A percentile compares a stretch with the other conserved stretches of the same genome.
Evolutionary conservation across 495 filamentous ascomycete species (phyloP).

Genomic region (Neurospora tetraspora): DNA sequence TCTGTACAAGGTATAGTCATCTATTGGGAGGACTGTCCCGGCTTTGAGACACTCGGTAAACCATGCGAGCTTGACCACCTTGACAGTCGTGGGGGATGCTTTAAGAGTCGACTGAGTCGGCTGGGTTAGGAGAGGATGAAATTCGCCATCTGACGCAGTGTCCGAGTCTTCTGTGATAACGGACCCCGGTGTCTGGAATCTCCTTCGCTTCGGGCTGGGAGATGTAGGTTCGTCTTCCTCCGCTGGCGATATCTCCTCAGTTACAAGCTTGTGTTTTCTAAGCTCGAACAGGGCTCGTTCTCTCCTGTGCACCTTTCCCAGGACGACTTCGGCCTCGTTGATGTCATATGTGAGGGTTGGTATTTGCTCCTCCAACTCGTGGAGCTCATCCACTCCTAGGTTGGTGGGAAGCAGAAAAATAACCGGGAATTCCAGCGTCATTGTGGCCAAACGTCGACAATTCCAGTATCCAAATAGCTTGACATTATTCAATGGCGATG

Average conservation of each 20-base stretch:
- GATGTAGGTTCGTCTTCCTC: background rate
- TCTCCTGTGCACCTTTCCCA: conserved; percentile 60
- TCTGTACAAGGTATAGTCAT: conserved; percentile 58
- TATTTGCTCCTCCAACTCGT: conserved; percentile 54
- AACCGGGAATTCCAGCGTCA: conserved; percentile 44
- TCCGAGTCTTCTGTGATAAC: conserved; percentile 24
- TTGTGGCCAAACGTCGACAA: background rate
- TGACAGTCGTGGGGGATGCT: conserved; percentile 32
- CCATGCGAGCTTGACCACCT: conserved; percentile 71
- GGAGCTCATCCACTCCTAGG: conserved; percentile 49
- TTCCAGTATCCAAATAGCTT: background rate
- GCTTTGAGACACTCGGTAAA: conserved; percentile 50
- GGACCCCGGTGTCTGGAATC: conserved; percentile 4
- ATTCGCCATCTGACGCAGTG: conserved; percentile 26
- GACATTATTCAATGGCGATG: background rate
- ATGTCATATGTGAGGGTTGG: conserved; percentile 59
- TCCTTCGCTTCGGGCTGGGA: conserved; percentile 29
- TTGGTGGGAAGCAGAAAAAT: conserved; percentile 69
- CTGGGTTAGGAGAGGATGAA: background rate
- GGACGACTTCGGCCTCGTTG: conserved; percentile 58
- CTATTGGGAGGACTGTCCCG: conserved; percentile 43
- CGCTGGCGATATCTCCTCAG: conserved; percentile 45
- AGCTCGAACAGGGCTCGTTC: conserved; percentile 71
- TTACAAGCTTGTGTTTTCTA: conserved; percentile 45
- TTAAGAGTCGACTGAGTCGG: background rate